Conservation (phyloP, 2,329 filamentous ascomycete species). For the Pestalotiopsis fici region DNA sequence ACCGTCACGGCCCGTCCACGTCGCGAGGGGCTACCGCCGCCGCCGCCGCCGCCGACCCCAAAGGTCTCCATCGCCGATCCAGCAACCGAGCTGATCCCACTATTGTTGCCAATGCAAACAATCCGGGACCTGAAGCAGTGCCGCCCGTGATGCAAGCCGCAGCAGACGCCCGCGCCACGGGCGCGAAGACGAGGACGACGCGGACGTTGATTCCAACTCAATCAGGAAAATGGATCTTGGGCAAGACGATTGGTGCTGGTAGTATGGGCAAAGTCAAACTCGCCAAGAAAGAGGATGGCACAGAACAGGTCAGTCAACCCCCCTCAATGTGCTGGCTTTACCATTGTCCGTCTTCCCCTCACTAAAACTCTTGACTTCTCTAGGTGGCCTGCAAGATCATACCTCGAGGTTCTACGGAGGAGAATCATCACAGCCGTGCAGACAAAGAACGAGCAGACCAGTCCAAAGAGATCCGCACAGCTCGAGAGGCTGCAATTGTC, state of each 20-base stretch:
- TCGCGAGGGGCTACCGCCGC: slow-evolving; percentile 35
- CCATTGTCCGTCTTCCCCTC: background rate
- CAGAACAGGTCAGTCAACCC: slow-evolving; percentile 73
- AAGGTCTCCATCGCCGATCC: slow-evolving; percentile 47
- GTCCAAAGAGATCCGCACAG: slow-evolving; percentile 93
- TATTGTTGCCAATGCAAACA: slow-evolving; percentile 43
- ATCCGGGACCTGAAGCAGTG: slow-evolving; percentile 53
- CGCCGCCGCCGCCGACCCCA: slow-evolving; percentile 47
- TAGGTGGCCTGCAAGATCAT: slow-evolving; percentile 98
- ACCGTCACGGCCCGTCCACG: slow-evolving; percentile 50
- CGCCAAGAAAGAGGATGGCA: slow-evolving; percentile 84
- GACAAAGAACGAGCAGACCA: slow-evolving; percentile 90
- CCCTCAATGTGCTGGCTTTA: background rate
- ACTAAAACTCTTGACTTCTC: slow-evolving; percentile 17
- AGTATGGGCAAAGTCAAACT: slow-evolving; percentile 99
- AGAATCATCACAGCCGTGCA: slow-evolving; percentile 69
- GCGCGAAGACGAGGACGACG: slow-evolving; percentile 54
- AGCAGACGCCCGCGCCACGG: slow-evolving; percentile 47
- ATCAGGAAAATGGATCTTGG: slow-evolving; percentile 90
- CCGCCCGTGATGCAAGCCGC: slow-evolving; percentile 45
- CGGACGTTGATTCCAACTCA: slow-evolving; percentile 86
- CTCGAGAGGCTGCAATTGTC: slow-evolving; percentile 93
- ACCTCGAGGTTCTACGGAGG: slow-evolving; percentile 84
- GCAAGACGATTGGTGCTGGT: slow-evolving; percentile 94
- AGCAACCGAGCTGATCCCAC: slow-evolving; percentile 54